Conservation (phyloP, 805 yeast genomes). For the Candida xiaguanensis region DNA sequence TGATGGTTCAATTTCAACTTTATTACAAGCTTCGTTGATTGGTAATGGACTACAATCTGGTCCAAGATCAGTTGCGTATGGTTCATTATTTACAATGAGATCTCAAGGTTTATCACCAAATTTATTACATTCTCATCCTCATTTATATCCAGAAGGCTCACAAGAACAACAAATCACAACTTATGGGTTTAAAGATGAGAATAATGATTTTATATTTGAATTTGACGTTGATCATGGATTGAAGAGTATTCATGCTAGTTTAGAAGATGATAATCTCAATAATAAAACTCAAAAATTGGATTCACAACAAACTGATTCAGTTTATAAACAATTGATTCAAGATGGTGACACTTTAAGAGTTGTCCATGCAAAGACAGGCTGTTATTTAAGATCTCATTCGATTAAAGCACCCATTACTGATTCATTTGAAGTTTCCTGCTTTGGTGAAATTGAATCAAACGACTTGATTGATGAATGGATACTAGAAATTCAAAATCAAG, state of each 20-base stretch:
- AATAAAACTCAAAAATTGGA: no score
- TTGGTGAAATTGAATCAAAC: slow-evolving; percentile 68
- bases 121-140: slow-evolving; percentile 83
- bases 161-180: slow-evolving; percentile 93
- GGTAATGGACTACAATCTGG: slow-evolving; percentile 64
- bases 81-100: slow-evolving; percentile 61
- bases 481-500: slow-evolving; percentile 73
- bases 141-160: slow-evolving; percentile 86
- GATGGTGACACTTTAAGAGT: slow-evolving; percentile 71
- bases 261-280: slow-evolving; percentile 19
- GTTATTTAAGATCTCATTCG: slow-evolving; percentile 79
- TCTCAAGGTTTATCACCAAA: slow-evolving; percentile 72
- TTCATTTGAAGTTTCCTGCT: slow-evolving; percentile 81
- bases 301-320: no score
- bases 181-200: slow-evolving; percentile 82
- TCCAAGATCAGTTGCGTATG: slow-evolving; percentile 62
- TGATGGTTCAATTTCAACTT: slow-evolving; percentile 83
- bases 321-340: slow-evolving; percentile 35
- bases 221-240: slow-evolving; percentile 41
- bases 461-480: slow-evolving; percentile 90
- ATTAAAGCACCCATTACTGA: slow-evolving; percentile 72
- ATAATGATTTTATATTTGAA: slow-evolving; percentile 78
- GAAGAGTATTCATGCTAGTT: slow-evolving; percentile 27
- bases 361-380: slow-evolving; percentile 64
- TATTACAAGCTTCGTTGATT: slow-evolving; percentile 82